Evolutionary conservation across 2,329 filamentous ascomycete species (phyloP).

Genomic region (Fusarium sublunatum): DNA sequence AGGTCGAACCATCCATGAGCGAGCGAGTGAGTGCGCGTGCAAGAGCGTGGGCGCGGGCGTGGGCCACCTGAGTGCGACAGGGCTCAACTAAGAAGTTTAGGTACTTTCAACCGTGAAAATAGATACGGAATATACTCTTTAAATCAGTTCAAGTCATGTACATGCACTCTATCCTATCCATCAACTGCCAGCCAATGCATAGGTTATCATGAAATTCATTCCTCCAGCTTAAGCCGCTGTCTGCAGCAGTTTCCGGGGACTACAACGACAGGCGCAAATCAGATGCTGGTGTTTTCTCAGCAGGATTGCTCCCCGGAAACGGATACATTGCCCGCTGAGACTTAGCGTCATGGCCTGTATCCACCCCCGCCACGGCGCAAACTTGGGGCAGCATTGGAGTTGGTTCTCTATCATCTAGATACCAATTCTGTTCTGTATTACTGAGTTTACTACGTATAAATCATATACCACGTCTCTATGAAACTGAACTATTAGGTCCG

Average conservation of each 20-base stretch:
- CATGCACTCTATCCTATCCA: neutral
- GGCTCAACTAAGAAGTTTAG: neutral
- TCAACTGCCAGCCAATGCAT: neutral
- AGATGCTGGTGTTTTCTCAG: constrained; percentile 46
- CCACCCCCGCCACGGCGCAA: constrained; percentile 35
- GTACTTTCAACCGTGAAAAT: neutral
- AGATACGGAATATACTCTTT: fast-evolving
- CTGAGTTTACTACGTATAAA: neutral
- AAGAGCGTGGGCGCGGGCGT: constrained; percentile 16
- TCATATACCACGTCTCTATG: neutral
- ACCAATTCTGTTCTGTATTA: neutral
- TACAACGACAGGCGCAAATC: constrained; percentile 38
- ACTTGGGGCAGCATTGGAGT: constrained; percentile 22
- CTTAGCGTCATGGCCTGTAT: constrained; percentile 33
- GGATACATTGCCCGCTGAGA: constrained; percentile 35
- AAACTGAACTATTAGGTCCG: neutral
- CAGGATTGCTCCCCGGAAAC: constrained; percentile 41
- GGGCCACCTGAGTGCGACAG: constrained; percentile 16
- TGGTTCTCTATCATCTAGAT: neutral
- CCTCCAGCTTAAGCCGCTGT: constrained; percentile 2
- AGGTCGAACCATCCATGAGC: constrained; percentile 38
- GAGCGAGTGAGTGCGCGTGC: constrained; percentile 32
- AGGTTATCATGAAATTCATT: neutral
- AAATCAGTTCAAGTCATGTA: neutral
- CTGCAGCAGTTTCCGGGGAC: constrained; percentile 17